A percentile compares a stretch with the other conserved stretches of the same genome.
Conservation (phyloP, 441 rosid genomes). For the Gossypium trilobum region DNA sequence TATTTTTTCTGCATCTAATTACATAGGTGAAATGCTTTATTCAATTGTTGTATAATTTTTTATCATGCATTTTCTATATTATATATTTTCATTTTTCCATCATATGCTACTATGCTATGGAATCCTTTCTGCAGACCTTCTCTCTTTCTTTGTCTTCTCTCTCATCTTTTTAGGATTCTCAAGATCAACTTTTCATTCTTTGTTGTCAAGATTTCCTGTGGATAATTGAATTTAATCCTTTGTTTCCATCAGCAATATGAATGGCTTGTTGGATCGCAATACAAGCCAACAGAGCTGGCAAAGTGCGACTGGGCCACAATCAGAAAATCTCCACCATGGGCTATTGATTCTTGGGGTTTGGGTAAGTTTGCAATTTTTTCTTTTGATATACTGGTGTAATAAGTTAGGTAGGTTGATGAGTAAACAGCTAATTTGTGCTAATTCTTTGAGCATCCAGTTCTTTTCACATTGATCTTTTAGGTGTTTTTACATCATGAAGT, state of each 20-base stretch:
- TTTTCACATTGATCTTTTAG: not conserved
- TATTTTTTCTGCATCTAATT: not conserved
- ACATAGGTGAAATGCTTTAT: slow-evolving; percentile 8
- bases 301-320: slow-evolving; percentile 89
- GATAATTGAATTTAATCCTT: not conserved
- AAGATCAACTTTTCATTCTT: not conserved
- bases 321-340: slow-evolving; percentile 96
- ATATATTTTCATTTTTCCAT: not conserved
- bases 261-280: slow-evolving; percentile 86
- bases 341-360: slow-evolving; percentile 98
- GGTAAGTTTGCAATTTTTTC: slow-evolving; percentile 42
- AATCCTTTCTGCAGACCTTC: too few relatives aligned
- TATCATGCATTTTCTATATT: not conserved
- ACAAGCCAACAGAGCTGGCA: slow-evolving; percentile 82
- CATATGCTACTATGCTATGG: too few relatives aligned
- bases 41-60: not conserved
- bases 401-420: not conserved
- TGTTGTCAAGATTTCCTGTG: not conserved
- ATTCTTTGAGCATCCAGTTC: not conserved
- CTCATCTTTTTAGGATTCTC: not conserved
- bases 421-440: not conserved
- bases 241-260: slow-evolving; percentile 63
- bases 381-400: not conserved
- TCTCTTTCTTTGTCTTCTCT: not conserved
- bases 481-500: not conserved